Evolutionary conservation across 129 eudicot genomes (phyloP).

Genomic region (Sambucus nigra): DNA sequence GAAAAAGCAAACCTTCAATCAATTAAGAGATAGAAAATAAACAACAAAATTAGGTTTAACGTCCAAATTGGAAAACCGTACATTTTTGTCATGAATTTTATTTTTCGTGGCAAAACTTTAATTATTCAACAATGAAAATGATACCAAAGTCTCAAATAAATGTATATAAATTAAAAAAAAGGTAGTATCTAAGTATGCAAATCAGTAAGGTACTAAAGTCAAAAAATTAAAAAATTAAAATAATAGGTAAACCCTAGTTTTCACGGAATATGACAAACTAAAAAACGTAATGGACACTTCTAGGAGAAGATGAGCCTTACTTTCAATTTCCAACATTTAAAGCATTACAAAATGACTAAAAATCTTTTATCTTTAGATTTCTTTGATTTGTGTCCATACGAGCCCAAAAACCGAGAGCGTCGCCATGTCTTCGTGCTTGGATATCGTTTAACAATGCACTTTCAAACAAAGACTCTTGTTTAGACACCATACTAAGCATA

Average conservation of each 20-base stretch:
- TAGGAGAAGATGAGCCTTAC: conserved; percentile 37
- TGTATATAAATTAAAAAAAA: no score
- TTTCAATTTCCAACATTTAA: conserved; percentile 95
- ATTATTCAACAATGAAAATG: no score
- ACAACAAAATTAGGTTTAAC: conserved; percentile 9
- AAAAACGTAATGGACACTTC: not conserved
- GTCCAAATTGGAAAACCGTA: no score
- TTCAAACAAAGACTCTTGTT: conserved; percentile 82
- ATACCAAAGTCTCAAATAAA: no score
- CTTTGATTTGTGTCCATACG: conserved; percentile 82
- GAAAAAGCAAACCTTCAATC: conserved; percentile 66
- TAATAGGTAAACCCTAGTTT: no score
- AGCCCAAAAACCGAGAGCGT: conserved; percentile 77
- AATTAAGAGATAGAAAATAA: no score
- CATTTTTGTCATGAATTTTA: no score
- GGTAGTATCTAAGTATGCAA: no score
- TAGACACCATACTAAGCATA: not conserved
- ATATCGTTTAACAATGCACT: conserved; percentile 54
- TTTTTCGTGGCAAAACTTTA: no score
- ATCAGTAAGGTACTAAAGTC: not conserved
- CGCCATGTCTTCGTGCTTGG: conserved; percentile 75
- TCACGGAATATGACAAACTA: no score
- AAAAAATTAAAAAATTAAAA: no score
- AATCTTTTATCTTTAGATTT: conserved; percentile 61
- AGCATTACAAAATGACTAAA: conserved; percentile 98